A percentile compares a stretch with the other conserved stretches of the same genome.
These are phyloP conservation scores for Grifola frondosa DNA, from an alignment of 1,284 basidiomycete genomes.

Conservation along the genomic window DNA sequence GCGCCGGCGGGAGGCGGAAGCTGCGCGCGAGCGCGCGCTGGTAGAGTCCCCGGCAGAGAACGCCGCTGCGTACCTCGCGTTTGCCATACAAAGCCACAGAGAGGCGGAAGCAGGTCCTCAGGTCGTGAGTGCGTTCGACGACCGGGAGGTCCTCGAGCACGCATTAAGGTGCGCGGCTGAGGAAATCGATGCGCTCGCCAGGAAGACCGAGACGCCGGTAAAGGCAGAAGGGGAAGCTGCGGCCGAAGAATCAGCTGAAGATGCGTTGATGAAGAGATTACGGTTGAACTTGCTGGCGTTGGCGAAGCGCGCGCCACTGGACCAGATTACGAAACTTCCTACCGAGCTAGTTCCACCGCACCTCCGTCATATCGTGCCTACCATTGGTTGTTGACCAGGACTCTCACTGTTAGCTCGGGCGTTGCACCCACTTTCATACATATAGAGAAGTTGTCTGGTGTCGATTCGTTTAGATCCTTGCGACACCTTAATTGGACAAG, in stretches of 20 bases:
- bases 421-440: no score
- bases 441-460: no score
- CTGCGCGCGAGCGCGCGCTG: conserved; percentile 24
- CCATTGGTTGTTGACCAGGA: no score
- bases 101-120: conserved; percentile 32
- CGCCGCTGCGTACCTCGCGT: conserved; percentile 35
- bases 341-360: conserved; percentile 64
- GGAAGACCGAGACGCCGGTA: conserved; percentile 7
- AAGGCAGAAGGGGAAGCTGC: conserved; percentile 14
- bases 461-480: no score
- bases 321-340: conserved; percentile 65
- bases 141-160: conserved; percentile 49
- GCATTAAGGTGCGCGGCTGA: no score
- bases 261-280: conserved; percentile 50
- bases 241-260: no score
- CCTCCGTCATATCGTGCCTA: conserved; percentile 61
- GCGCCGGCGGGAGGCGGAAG: conserved; percentile 27
- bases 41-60: conserved; percentile 25
- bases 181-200: conserved; percentile 9
- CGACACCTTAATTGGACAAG: no score
- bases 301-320: conserved; percentile 70
- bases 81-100: conserved; percentile 35
- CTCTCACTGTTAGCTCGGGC: no score
- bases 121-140: conserved; percentile 25
- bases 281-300: conserved; percentile 70